Evolutionary conservation across 23 red algal species (phyloP), one percentile per base, ranked within the genome.

Genomic region (Gracilaria domingensis): DNA sequence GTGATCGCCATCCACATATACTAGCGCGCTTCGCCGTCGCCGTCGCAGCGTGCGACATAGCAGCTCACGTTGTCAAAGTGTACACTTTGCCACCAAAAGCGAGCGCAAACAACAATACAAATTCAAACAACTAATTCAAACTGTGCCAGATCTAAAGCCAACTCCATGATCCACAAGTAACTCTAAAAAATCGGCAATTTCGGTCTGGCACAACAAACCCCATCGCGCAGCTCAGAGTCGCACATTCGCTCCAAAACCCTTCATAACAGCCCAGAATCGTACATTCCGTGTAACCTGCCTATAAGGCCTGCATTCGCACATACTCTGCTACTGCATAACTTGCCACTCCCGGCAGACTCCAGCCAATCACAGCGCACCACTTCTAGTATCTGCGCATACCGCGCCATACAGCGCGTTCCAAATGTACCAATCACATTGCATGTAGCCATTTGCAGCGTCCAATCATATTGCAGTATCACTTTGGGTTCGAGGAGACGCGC

Each of bases 131-230:
- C 23, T n/a, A 58, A 6, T 3, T 45, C 42, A 45, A 45, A 45
- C 11, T 11, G 42, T 4, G 26, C 23, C 60, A 65, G 32, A 65
- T 65, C 60, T 25, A 45, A 21, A 25, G 36, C 69, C 35, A 40
- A 8, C 36, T 44, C 37, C 69, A 11, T 45, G 35, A 75, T 40
- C 39, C 69, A 47, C 6, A 65, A 32, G 0, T 25, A 32, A 12
- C 21, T 65, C 60, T 65, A 65, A 65, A 65, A 65, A 65, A 65
- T 65, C 24, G 26, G 5, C 60, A 65, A 32, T 65, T 65, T 65
- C 60, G 23, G 25, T 65, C 60, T 25, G 26, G 60, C 60, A 65
- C 60, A 28, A 1, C 60, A 65, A 65, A 12, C 25, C 60, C 60
- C 25, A 33, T 65, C 54, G 21, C 60, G 60, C 60, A 65, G 60